Conservation (phyloP, 306 rosid species). For the Trifolium subterraneum region DNA sequence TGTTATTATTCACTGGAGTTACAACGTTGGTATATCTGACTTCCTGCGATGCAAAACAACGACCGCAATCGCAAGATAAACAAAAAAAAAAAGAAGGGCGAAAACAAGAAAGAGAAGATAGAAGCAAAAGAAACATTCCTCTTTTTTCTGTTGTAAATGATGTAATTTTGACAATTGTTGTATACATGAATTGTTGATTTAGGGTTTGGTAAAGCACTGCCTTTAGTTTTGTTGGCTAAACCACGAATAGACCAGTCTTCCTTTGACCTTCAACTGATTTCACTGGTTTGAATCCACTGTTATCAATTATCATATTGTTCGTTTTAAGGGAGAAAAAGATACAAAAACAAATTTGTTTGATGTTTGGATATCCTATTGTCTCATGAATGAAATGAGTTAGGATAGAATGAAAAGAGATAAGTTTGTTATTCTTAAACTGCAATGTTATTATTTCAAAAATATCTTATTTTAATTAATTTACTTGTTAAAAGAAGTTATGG, state of each 20-base stretch:
- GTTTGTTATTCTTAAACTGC: no score
- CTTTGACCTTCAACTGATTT: conserved; percentile 4
- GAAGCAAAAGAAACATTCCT: conserved; percentile 4
- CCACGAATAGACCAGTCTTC: not conserved
- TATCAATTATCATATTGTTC: not conserved
- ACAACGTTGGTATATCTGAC: not conserved
- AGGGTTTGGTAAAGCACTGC: not conserved
- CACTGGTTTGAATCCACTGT: not conserved
- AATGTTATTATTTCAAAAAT: no score
- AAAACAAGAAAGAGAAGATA: not conserved
- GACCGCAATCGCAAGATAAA: not conserved
- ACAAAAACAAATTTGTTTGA: not conserved
- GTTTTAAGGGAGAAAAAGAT: not conserved
- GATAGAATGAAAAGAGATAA: no score
- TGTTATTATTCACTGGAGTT: not conserved
- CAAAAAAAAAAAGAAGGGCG: not conserved
- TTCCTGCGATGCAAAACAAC: conserved; percentile 23
- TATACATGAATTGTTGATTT: conserved; percentile 19
- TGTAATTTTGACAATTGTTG: conserved; percentile 26
- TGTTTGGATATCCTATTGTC: not conserved
- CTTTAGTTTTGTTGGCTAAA: conserved; percentile 1
- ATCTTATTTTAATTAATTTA: no score
- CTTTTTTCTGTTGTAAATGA: conserved; percentile 28
- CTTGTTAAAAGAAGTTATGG: no score
- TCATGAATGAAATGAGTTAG: not conserved